Conservation (phyloP, 257 asterid genomes). For the Gynochthodes officinalis region DNA sequence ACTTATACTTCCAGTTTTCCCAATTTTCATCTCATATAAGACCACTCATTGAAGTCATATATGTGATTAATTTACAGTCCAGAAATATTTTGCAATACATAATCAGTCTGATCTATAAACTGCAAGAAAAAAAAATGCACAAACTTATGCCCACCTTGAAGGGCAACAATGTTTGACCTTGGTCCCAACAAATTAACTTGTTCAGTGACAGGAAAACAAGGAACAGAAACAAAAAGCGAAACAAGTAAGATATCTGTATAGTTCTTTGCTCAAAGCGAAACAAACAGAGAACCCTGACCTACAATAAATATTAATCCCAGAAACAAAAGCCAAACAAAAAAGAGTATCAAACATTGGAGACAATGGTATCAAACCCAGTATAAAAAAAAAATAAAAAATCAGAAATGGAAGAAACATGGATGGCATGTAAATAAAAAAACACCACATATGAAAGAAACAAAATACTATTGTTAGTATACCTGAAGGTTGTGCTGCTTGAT, state of each 20-base stretch:
- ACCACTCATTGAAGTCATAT: background rate
- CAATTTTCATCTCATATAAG: background rate
- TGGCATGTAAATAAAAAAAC: too few relatives aligned
- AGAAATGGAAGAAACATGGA: too few relatives aligned
- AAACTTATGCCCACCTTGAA: background rate
- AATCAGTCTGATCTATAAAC: background rate
- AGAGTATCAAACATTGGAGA: too few relatives aligned
- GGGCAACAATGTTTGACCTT: background rate
- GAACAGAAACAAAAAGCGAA: background rate
- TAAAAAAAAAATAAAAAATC: background rate
- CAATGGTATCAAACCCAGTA: too few relatives aligned
- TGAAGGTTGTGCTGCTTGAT: slow-evolving; percentile 74
- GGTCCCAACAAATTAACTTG: background rate
- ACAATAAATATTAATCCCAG: too few relatives aligned
- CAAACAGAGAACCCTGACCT: too few relatives aligned
- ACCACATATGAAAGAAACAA: too few relatives aligned
- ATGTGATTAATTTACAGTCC: background rate
- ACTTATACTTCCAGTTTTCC: too few relatives aligned
- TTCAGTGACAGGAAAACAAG: too few relatives aligned
- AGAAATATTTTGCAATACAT: background rate
- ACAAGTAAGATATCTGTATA: background rate
- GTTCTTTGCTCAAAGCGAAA: background rate
- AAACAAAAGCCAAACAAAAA: background rate
- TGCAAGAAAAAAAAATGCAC: background rate
- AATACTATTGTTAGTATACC: slow-evolving; percentile 38